phyloP scores from a whole-genome alignment of 2,329 filamentous ascomycete genomes.

The Arthrobotrys sphaeroides region DNA sequence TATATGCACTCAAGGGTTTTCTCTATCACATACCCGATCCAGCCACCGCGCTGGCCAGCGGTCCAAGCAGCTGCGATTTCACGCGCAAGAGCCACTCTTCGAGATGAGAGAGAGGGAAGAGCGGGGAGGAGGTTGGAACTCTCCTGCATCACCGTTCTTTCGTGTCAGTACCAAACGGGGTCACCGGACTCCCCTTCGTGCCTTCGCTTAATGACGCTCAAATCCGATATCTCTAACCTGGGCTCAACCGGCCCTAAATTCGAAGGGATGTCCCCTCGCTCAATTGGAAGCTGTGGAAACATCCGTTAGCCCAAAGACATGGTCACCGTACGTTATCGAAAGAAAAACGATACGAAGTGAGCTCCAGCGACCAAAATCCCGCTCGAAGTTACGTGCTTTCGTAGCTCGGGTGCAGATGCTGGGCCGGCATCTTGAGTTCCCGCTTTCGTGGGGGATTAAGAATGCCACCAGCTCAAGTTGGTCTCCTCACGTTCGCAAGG shows the following conservation, averaged over 20 bases:
- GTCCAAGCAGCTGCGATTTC: slow-evolving; percentile 22
- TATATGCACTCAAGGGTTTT: slow-evolving; percentile 50
- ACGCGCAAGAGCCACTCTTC: neutral
- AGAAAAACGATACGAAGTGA: slow-evolving; percentile 5
- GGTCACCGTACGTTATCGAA: slow-evolving; percentile 3
- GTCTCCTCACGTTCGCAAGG: neutral
- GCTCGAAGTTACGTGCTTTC: slow-evolving; percentile 11
- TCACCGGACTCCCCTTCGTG: slow-evolving; percentile 36
- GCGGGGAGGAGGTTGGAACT: slow-evolving; percentile 27
- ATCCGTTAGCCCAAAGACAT: slow-evolving; percentile 7
- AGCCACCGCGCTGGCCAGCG: slow-evolving; percentile 24
- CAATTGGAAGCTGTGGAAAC: slow-evolving; percentile 16
- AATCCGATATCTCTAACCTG: slow-evolving; percentile 45
- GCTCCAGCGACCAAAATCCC: slow-evolving; percentile 27
- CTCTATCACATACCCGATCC: slow-evolving; percentile 53
- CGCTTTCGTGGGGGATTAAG: slow-evolving; percentile 46
- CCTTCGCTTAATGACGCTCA: slow-evolving; percentile 47
- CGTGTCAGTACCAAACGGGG: slow-evolving; percentile 19
- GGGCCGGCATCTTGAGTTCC: slow-evolving; percentile 36
- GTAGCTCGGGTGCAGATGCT: slow-evolving; percentile 36
- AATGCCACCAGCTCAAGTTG: neutral
- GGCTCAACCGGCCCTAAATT: slow-evolving; percentile 1
- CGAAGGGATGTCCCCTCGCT: slow-evolving; percentile 12
- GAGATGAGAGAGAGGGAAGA: neutral
- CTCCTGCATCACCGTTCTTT: neutral